phyloP scores from a whole-genome alignment of 2,329 filamentous ascomycete genomes.

The Pestalotiopsis sp. region DNA sequence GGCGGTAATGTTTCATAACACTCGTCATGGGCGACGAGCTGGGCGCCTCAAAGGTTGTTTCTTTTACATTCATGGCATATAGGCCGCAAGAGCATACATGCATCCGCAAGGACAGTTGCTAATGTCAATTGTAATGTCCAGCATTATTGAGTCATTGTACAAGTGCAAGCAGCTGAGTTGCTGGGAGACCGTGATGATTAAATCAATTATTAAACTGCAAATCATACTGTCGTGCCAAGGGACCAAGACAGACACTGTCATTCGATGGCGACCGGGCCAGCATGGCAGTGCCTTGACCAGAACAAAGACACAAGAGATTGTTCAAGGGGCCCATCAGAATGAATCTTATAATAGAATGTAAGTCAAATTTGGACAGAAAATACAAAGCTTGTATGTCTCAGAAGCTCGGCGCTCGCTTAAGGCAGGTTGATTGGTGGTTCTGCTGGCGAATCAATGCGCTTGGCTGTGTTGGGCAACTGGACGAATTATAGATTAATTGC shows the following conservation, averaged over 20 bases:
- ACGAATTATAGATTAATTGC: neutral
- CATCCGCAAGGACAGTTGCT: neutral
- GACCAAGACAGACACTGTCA: neutral
- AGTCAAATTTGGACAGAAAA: neutral
- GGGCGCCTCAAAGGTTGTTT: neutral
- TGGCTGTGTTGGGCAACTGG: slow-evolving; percentile 4
- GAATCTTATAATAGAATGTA: neutral
- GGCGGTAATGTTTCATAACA: neutral
- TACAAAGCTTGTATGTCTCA: neutral
- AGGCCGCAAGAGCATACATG: neutral
- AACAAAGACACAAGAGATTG: neutral
- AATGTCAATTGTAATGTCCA: neutral
- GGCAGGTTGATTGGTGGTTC: neutral
- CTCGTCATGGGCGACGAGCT: neutral
- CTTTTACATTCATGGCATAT: neutral
- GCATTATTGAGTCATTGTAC: neutral
- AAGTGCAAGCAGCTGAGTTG: neutral
- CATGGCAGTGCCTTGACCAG: too few relatives aligned
- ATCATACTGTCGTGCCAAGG: neutral
- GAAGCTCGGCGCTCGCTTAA: neutral
- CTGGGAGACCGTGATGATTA: too few relatives aligned
- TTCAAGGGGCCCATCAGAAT: neutral
- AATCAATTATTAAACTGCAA: neutral
- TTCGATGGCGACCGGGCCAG: neutral
- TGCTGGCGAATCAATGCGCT: slow-evolving; percentile 3